Base-by-base conservation (phyloP, 2,329 filamentous ascomycete species). In the Fusarium sp. region DNA sequence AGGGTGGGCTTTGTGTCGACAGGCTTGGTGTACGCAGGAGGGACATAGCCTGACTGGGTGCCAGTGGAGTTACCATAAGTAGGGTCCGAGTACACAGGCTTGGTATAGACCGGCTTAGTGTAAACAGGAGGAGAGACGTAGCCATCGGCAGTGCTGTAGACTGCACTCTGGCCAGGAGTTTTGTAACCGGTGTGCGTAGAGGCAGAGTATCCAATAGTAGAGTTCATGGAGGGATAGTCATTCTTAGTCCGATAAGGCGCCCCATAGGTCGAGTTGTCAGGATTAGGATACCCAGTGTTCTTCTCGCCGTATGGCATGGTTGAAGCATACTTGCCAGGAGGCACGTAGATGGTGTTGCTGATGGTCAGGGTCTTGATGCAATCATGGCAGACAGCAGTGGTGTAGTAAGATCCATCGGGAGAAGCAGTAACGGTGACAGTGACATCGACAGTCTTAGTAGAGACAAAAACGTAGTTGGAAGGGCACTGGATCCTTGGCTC, bases 341-440 rank as follows among this genome's bases (percentile, higher is more conserved):
- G 64, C 62, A 74, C 54, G 38, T 52, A 66, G 41, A 70, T 48
- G 33, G 62, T 66, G 31, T 61, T 60, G 26, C 67, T 64, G 41
- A 58, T 28, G 18, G 70, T 64, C 35, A 56, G 33, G 31, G 63
- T 73, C 41, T 73, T 28, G 26, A 63, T 61, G 52, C 66, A 67
- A 8, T 75, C 72, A 11, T 49, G 39, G 48, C 57, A 76, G 24
- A 63, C 63, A 18, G 64, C 36, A 13, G 74, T 75, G 58, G 66
- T 70, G 45, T 70, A 66, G 63, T 73, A 63, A 14, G 76, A 60
- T n/a, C 66, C 60, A 26, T 77, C 70, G 38, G 79, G 70, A 5
- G 78, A 75, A 36, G 79, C 77, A 20, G 81, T 82, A 44, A 82
- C 76, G 18, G 82, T 82, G 3, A 82, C 59, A 17, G 81, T 82